phyloP scores from a whole-genome alignment of 805 yeast species.

The Peterozyma toletana region DNA sequence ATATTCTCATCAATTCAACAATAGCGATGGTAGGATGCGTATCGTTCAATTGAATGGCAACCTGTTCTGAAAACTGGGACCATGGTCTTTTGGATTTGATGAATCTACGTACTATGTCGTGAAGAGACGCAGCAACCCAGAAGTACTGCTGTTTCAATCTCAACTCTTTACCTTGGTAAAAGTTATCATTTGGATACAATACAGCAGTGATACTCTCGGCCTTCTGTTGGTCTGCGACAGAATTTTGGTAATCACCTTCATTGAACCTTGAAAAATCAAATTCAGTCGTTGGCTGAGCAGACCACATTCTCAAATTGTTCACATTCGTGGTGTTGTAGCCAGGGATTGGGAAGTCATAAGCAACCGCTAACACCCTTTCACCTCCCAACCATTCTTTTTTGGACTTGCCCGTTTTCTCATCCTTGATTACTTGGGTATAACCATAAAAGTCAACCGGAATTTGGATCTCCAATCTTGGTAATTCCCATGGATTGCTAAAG shows the following conservation, averaged over 20 bases:
- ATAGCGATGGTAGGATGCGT: conserved; percentile 92
- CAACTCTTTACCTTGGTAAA: conserved; percentile 83
- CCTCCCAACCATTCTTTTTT: conserved; percentile 79
- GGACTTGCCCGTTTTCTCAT: conserved; percentile 39
- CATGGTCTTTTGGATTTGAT: conserved; percentile 73
- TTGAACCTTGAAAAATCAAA: conserved; percentile 89
- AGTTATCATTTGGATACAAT: conserved; percentile 89
- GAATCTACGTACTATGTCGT: conserved; percentile 85
- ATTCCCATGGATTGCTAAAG: conserved; percentile 90
- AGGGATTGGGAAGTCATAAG: conserved; percentile 89
- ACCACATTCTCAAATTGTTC: conserved; percentile 87
- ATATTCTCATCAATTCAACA: conserved; percentile 80
- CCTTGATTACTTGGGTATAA: conserved; percentile 50
- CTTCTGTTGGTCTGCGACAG: conserved; percentile 76
- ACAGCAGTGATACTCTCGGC: conserved; percentile 94
- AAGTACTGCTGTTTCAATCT: conserved; percentile 93
- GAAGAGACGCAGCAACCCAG: conserved; percentile 93
- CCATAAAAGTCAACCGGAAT: conserved; percentile 91
- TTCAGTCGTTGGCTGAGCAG: conserved; percentile 82
- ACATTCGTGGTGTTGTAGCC: conserved; percentile 80
- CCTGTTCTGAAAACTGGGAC: conserved; percentile 75
- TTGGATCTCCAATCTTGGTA: conserved; percentile 78
- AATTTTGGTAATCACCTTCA: conserved; percentile 81
- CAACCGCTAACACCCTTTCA: conserved; percentile 82
- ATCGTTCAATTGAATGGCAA: conserved; percentile 90